Evolutionary conservation across 768 basidiomycete genomes (phyloP).

Genomic region (Termitomyces sp.): DNA sequence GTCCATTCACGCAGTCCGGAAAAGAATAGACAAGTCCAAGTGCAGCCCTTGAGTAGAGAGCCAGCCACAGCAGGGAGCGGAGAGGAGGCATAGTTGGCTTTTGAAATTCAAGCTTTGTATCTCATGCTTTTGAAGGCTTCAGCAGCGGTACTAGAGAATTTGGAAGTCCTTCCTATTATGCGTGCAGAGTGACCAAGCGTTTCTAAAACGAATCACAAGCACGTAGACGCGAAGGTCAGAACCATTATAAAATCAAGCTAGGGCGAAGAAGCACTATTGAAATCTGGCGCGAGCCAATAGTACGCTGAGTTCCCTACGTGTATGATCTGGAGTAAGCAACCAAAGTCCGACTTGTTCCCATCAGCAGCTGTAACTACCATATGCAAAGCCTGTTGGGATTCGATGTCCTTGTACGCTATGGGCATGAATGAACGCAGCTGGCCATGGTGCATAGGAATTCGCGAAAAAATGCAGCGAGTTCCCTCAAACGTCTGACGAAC

Average conservation of each 20-base stretch:
- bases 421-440: not conserved
- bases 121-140: not conserved
- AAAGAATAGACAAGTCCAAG: conserved; percentile 28
- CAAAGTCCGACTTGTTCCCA: not conserved
- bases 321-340: not conserved
- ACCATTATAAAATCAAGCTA: not conserved
- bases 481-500: not conserved
- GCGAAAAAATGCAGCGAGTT: not conserved
- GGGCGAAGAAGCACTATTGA: not conserved
- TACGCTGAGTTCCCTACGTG: not conserved
- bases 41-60: not conserved
- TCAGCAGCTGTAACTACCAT: not conserved
- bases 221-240: not conserved
- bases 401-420: not conserved
- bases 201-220: not conserved
- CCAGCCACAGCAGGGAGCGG: conserved; percentile 4
- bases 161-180: not conserved
- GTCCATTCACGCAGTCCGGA: conserved; percentile 43
- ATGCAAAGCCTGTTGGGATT: not conserved
- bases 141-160: not conserved
- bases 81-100: not conserved
- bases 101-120: not conserved
- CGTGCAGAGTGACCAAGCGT: not conserved
- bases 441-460: not conserved
- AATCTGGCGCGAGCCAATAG: not conserved